Evolutionary conservation across 805 yeast genomes (phyloP).

Genomic region (Pichia phayaonensis): DNA sequence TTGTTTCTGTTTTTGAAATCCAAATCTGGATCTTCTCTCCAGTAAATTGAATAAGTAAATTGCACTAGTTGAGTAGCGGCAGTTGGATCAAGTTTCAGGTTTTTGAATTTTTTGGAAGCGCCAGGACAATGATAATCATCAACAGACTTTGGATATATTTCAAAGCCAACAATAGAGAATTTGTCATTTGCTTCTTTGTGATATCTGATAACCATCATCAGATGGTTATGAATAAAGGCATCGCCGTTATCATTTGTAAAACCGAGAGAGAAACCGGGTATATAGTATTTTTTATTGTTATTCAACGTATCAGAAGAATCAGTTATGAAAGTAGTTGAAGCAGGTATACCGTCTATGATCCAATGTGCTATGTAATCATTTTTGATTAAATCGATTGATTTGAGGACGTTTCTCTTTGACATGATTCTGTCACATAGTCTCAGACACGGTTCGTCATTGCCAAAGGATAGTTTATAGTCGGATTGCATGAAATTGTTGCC

Average conservation of each 20-base stretch:
- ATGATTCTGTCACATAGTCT: constrained; percentile 63
- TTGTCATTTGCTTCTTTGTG: constrained; percentile 40
- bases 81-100: constrained; percentile 44
- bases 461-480: constrained; percentile 58
- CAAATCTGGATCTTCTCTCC: constrained; percentile 72
- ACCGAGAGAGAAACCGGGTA: constrained; percentile 84
- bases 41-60: constrained; percentile 77
- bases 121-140: constrained; percentile 66
- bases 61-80: constrained; percentile 46
- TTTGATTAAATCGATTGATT: constrained; percentile 55
- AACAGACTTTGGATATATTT: constrained; percentile 80
- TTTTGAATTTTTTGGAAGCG: constrained; percentile 50
- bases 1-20: constrained; percentile 69
- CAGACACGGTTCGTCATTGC: constrained; percentile 57
- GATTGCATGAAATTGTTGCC: constrained; percentile 80
- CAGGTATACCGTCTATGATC: constrained; percentile 78
- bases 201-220: constrained; percentile 71
- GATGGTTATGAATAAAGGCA: constrained; percentile 67
- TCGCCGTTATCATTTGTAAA: constrained; percentile 53
- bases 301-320: constrained; percentile 40
- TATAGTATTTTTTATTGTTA: constrained; percentile 49
- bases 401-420: constrained; percentile 38
- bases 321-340: constrained; percentile 73
- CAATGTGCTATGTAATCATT: constrained; percentile 76
- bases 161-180: constrained; percentile 76